Base-by-base conservation (phyloP, 2,329 filamentous ascomycete genomes). In the Colletotrichum truncatum region DNA sequence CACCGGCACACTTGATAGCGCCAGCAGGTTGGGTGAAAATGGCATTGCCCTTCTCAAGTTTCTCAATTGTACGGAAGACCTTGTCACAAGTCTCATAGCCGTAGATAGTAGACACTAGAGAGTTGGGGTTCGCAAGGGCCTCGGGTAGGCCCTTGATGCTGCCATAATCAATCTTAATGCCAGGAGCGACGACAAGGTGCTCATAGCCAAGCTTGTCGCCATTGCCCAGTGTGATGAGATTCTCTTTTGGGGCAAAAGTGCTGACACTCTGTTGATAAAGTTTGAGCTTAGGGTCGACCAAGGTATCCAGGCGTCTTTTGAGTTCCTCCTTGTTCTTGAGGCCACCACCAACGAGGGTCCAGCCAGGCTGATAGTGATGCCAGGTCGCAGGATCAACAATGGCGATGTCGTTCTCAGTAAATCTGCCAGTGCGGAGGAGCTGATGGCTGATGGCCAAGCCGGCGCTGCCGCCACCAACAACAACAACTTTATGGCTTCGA, bases 321-420 rank as follows among this genome's bases (percentile, higher is more conserved):
- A 91, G 76, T 23, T 89, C 83, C 67, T 89, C 79, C 72, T 88
- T 89, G 48, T 80, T 83, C 75, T 91, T 91, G 38, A 91, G 80
- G 4, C 89, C 89, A 38, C 86, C 88, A 43, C 89, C 89, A 2
- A 91, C 89, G 1, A 91, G 80, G 2, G 89, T 91, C 89, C 89
- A 91, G 57, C 89, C 89, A 1, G 89, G 88, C 52, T 91, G 89
- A 73, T 91, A 91, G 77, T 91, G 82, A 72, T 91, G 89, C 81
- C 83, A 89, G 68, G 77, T 73, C 1, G 89, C 82, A 0, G 89
- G 89, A 68, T 91, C 89, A 43, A 91, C 77, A 25, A 91, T 71
- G 26, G 89, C 89, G 66, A 91, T 89, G 65, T 91, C 89, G 30
- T 87, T 80, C 43, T 81, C 77, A 0, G 75, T 68, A 70, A 90